Evolutionary conservation across 108 stramenopile genomes (phyloP).

Genomic region (Tribonema minus): DNA sequence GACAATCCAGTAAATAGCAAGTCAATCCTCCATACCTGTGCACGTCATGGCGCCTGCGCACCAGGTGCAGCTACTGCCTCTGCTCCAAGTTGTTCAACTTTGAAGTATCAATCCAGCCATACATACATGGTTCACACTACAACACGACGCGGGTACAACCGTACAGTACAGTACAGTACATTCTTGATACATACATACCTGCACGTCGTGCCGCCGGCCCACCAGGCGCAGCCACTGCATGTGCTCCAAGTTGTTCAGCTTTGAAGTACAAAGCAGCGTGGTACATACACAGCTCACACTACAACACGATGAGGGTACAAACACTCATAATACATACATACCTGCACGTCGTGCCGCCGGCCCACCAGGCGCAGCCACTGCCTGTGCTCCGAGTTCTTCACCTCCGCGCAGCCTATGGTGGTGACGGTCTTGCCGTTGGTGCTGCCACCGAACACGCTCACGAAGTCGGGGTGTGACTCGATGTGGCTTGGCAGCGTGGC

Average conservation of each 20-base stretch:
- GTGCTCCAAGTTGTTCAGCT: constrained; percentile 88
- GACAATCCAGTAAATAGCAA: too few species aligned
- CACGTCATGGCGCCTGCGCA: constrained; percentile 90
- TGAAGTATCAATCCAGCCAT: too few species aligned
- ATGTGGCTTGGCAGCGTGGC: constrained; percentile 81
- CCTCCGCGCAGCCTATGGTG: constrained; percentile 80
- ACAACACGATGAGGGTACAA: too few species aligned
- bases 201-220: constrained; percentile 88
- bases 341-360: constrained; percentile 86
- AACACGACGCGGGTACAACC: too few species aligned
- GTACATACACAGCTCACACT: too few species aligned
- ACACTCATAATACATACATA: too few species aligned
- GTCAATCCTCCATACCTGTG: too few species aligned
- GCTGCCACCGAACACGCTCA: constrained; percentile 18
- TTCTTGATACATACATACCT: too few species aligned
- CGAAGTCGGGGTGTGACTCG: constrained; percentile 80
- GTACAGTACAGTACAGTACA: too few species aligned
- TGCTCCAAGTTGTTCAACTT: constrained; percentile 91
- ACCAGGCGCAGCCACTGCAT: constrained; percentile 92
- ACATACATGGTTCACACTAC: too few species aligned
- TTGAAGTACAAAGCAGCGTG: too few species aligned
- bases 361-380: constrained; percentile 95
- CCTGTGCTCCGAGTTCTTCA: constrained; percentile 87
- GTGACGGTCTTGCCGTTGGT: neutral
- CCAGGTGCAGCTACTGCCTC: constrained; percentile 89